Base-by-base conservation (phyloP, 164 flowering plant species). In the Akebia trifoliata region DNA sequence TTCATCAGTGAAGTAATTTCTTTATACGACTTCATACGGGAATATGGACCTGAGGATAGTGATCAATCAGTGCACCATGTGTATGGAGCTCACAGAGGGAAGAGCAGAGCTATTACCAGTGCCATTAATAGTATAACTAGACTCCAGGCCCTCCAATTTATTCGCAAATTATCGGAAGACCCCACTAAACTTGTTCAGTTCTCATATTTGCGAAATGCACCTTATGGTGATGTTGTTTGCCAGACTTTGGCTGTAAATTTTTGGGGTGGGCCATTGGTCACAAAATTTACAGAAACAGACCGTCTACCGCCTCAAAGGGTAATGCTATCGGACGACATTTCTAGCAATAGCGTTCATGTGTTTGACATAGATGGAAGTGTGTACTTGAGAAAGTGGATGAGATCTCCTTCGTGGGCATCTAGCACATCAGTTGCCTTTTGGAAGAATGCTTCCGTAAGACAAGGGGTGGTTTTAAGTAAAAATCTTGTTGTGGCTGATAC, bases 321-420 rank as follows among this genome's bases (percentile, higher is more conserved):
- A 29, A 62, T 53, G 39, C 57, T 70, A 35, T 59, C 69, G 6
- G 69, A 64, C 54, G 81, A 67, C 50, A 54, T 48, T 38, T n/a
- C 66, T n/a, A 81, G 75, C 49, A 61, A 58, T 63, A 59, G 63
- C 54, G 59, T 66, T 63, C 82, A 83, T 63, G 81, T 83, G 4
- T 76, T 66, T 58, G 84, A 93, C 69, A 66, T 89, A 49, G 98
- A 93, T 82, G 96, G 97, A 69, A 85, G 98, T 73, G 81, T 87
- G 6, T 93, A 84, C 76, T 73, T 90, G 71, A 66, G 65, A 54
- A 84, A 75, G 56, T 89, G 98, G 98, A 87, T 78, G 92, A 82
- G 65, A 69, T 87, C 92, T 66, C 77, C 84, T 54, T 82, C 97
- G 52, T 93, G 98, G 98, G 51, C 59, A 67, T 76, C 95, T 31